Evolutionary conservation across 345 rosid genomes (phyloP), one percentile per base, ranked within the genome.

Genomic region (Lumnitzera racemosa): DNA sequence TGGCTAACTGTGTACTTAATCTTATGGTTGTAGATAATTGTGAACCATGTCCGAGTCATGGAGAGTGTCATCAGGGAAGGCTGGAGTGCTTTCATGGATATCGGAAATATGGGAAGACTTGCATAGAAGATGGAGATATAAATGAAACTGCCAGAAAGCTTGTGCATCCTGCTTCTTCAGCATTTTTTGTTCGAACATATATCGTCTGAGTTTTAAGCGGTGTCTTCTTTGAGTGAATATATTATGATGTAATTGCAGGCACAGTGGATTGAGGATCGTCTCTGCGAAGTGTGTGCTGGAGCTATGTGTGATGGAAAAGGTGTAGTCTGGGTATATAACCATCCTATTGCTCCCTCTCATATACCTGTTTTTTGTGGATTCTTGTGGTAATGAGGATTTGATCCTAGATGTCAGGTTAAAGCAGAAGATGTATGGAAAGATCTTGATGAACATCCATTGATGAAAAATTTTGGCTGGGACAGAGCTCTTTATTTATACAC

Each of bases 121-220:
- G 98, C 51, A n/a, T 85, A 62, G 98, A 89, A 81, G 98, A 89
- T 74, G 86, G 80, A 72, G 80, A 82, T 71, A 74, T 89, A 68
- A 64, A 76, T 72, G 80, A 89, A 76, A 80, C 81, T 61, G 86
- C 92, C 69, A 76, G 72, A 77, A 81, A 81, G 83, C 74, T 91
- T 81, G 98, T 91, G 66, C 56, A 87, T 77, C 60, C 65, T 61
- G 64, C 49, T 41, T 75, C 74, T 76, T 73, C 15, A 54, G 69
- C 69, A 31, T 6, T 61, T 72, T 67, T 58, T 67, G 58, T 55
- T 57, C 12, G 11, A 20, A 16, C 46, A 17, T 57, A 27, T 27
- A 57, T 62, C 8, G 36, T 31, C 58, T 53, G 16, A 29, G 23
- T 43, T 51, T 41, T 11, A 31, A 11, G 17, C 23, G 55, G 25